phyloP scores from a whole-genome alignment of 2,329 filamentous ascomycete species.

The Alternaria atra region DNA sequence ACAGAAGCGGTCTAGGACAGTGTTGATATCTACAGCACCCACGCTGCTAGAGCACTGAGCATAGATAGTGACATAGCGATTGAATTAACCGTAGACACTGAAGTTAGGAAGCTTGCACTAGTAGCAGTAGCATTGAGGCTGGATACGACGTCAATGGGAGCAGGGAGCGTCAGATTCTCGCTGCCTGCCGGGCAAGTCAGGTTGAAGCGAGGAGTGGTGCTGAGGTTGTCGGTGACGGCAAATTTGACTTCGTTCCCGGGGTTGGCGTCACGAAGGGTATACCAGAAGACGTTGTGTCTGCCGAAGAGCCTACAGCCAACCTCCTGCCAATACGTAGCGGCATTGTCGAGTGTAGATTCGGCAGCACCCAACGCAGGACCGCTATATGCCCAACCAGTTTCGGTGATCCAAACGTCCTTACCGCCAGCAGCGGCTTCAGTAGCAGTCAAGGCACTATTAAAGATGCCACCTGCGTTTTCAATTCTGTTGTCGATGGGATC shows the following conservation, averaged over 20 bases:
- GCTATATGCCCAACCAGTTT: conserved; percentile 47
- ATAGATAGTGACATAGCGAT: conserved; percentile 35
- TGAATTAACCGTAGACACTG: conserved; percentile 29
- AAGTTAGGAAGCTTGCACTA: conserved; percentile 18
- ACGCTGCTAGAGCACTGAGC: conserved; percentile 33
- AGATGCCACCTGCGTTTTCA: conserved; percentile 54
- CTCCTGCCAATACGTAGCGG: conserved; percentile 42
- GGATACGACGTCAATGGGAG: background rate
- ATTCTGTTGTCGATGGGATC: conserved; percentile 41
- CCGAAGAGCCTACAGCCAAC: conserved; percentile 47
- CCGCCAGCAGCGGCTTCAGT: conserved; percentile 41
- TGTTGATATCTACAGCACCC: conserved; percentile 25
- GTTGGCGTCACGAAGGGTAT: conserved; percentile 54
- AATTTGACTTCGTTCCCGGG: conserved; percentile 67
- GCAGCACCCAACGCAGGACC: conserved; percentile 42
- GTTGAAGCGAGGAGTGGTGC: conserved; percentile 62
- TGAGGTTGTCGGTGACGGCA: conserved; percentile 64
- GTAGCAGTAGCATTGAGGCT: background rate
- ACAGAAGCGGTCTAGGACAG: too few species aligned
- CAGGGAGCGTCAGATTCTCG: conserved; percentile 7
- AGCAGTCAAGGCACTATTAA: conserved; percentile 36
- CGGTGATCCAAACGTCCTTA: conserved; percentile 51
- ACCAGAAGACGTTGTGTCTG: conserved; percentile 47
- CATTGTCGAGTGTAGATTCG: conserved; percentile 41
- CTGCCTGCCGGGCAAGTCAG: conserved; percentile 57